Evolutionary conservation across 176 grass and related monocot species (phyloP).

Genomic region (Zoysia japonica): DNA sequence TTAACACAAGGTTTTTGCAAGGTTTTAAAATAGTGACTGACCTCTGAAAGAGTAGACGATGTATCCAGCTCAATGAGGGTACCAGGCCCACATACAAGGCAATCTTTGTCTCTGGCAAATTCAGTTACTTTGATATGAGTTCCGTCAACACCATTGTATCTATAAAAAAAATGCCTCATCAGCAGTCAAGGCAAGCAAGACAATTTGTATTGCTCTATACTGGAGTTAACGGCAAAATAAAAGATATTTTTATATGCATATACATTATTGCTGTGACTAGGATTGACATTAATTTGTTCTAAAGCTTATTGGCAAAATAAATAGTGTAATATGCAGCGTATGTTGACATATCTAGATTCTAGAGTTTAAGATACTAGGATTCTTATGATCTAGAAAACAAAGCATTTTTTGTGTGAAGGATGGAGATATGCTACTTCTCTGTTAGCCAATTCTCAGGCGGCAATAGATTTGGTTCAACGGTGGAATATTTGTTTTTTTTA

Average conservation of each 20-base stretch:
- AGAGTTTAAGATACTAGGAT: background rate
- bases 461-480: conserved; percentile 4
- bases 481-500: background rate
- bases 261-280: background rate
- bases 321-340: background rate
- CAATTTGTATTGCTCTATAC: background rate
- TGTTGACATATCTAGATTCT: background rate
- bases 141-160: conserved; percentile 89
- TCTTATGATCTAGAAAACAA: background rate
- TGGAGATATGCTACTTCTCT: background rate
- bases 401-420: background rate
- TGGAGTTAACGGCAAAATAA: background rate
- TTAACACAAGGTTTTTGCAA: background rate
- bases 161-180: conserved; percentile 20
- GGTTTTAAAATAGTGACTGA: conserved; percentile 37
- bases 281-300: conserved; percentile 9
- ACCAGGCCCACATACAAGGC: conserved; percentile 89
- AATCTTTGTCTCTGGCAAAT: conserved; percentile 85
- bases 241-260: background rate
- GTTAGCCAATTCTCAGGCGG: background rate
- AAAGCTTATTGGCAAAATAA: background rate
- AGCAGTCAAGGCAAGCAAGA: background rate
- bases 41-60: conserved; percentile 69
- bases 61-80: conserved; percentile 71
- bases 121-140: conserved; percentile 94